A percentile compares a stretch with the other conserved stretches of the same genome.
Conservation (phyloP, 805 yeast species). For the Sungouiozyma ichnusensis region DNA sequence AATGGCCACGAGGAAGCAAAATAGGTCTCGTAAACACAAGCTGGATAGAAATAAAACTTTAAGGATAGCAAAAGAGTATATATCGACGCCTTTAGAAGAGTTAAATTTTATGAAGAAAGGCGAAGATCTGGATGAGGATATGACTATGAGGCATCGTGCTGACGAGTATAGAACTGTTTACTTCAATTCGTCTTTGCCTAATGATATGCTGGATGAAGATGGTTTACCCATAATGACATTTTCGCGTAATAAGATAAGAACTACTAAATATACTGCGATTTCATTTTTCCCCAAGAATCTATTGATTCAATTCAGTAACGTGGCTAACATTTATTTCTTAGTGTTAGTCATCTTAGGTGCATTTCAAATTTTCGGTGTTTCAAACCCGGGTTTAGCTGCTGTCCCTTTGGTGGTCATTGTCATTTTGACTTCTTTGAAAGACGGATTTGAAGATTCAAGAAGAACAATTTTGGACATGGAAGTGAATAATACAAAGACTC, state of each 20-base stretch:
- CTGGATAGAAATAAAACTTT: slow-evolving; percentile 44
- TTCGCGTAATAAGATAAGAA: slow-evolving; percentile 84
- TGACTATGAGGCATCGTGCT: slow-evolving; percentile 30
- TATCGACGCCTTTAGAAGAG: slow-evolving; percentile 26
- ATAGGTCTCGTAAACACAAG: slow-evolving; percentile 68
- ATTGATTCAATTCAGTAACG: slow-evolving; percentile 67
- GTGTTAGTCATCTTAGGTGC: slow-evolving; percentile 68
- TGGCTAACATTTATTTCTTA: slow-evolving; percentile 85
- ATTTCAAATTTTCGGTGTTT: slow-evolving; percentile 70
- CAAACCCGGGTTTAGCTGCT: slow-evolving; percentile 61
- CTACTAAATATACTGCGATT: slow-evolving; percentile 90
- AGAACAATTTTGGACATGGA: slow-evolving; percentile 64
- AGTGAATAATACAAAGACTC: slow-evolving; percentile 65
- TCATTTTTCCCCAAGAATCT: slow-evolving; percentile 82
- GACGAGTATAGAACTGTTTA: slow-evolving; percentile 41
- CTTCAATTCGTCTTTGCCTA: slow-evolving; percentile 53
- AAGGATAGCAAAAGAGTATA: slow-evolving; percentile 34
- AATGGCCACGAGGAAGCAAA: slow-evolving; percentile 33
- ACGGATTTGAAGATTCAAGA: slow-evolving; percentile 74
- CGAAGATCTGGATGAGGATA: slow-evolving; percentile 16
- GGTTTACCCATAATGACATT: slow-evolving; percentile 49
- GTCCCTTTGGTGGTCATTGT: slow-evolving; percentile 78
- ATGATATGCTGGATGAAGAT: slow-evolving; percentile 45
- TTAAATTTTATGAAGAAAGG: slow-evolving; percentile 4
- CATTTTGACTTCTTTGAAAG: slow-evolving; percentile 62